phyloP scores from a whole-genome alignment of 1,284 basidiomycete genomes.

The Cystobasidium pallidum region DNA sequence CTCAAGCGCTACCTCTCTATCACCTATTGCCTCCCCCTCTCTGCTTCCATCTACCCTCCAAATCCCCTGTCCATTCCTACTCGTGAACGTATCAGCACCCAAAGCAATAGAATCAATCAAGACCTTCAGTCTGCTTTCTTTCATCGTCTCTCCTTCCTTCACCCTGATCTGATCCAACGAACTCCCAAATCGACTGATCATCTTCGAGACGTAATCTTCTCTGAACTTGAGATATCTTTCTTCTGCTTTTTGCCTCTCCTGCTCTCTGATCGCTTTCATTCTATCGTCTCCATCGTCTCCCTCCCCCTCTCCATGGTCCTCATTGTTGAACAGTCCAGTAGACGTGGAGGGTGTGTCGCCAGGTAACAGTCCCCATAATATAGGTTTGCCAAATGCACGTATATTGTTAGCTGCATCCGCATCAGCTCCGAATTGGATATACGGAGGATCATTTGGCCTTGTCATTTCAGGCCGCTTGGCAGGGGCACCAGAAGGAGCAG shows the following conservation, averaged over 20 bases:
- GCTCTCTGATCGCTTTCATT: constrained; percentile 7
- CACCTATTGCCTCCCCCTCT: constrained; percentile 4
- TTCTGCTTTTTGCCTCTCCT: constrained; percentile 20
- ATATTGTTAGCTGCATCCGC: constrained; percentile 19
- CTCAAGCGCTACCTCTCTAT: constrained; percentile 36
- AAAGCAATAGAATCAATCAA: constrained; percentile 26
- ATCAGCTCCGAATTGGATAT: constrained; percentile 34
- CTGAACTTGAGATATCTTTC: constrained; percentile 32
- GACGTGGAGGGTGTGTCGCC: constrained; percentile 1
- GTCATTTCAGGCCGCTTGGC: constrained; percentile 8
- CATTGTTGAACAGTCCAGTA: not conserved
- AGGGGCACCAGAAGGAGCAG: not conserved
- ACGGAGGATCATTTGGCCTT: constrained; percentile 29
- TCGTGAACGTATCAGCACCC: constrained; percentile 32
- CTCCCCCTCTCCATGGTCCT: not conserved
- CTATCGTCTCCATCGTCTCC: not conserved
- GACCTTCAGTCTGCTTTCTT: constrained; percentile 20
- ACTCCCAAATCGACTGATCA: constrained; percentile 28
- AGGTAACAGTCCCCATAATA: constrained; percentile 30
- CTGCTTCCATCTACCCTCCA: constrained; percentile 41
- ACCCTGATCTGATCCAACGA: constrained; percentile 21
- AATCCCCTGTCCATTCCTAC: constrained; percentile 23
- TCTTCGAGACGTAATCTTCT: constrained; percentile 36
- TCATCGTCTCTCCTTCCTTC: constrained; percentile 30
- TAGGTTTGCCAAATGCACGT: constrained; percentile 39